These are phyloP conservation scores for Aspergillus ruber DNA, from an alignment of 2,329 filamentous ascomycete species.

Conservation along the genomic window DNA sequence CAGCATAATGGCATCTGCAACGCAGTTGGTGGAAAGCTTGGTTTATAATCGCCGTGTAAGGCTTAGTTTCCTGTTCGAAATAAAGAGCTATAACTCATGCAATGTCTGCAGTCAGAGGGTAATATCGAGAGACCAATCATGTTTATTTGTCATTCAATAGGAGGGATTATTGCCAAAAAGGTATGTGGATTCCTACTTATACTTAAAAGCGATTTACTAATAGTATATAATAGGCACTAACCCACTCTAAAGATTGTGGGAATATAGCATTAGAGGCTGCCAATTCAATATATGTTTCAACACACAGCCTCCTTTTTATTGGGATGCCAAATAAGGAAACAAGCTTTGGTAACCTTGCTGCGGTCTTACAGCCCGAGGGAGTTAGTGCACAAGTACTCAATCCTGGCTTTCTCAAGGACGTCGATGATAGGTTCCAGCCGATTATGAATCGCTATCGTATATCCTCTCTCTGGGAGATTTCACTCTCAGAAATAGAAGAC, in stretches of 20 bases:
- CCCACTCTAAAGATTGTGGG: conserved; percentile 20
- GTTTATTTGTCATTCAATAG: conserved; percentile 38
- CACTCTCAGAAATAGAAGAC: conserved; percentile 28
- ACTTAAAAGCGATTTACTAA: neutral
- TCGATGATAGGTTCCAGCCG: conserved; percentile 33
- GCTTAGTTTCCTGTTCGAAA: too few species aligned
- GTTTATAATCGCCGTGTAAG: conserved; percentile 25
- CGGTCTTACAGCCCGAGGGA: conserved; percentile 22
- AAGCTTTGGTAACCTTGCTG: conserved; percentile 23
- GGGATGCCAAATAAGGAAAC: conserved; percentile 34
- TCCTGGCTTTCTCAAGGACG: conserved; percentile 39
- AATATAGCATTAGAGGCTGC: conserved; percentile 14
- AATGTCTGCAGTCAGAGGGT: conserved; percentile 16
- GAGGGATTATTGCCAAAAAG: conserved; percentile 36
- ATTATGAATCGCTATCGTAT: conserved; percentile 32
- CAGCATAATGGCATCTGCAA: conserved; percentile 23
- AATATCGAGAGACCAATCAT: conserved; percentile 31
- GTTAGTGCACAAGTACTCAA: conserved; percentile 47
- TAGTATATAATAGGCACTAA: conserved; percentile 23
- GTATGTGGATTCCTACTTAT: conserved; percentile 14
- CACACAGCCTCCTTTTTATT: conserved; percentile 32
- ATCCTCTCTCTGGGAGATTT: conserved; percentile 37
- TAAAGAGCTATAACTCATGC: neutral
- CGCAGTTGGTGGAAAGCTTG: conserved; percentile 29
- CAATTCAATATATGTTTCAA: conserved; percentile 27